Base-by-base conservation (phyloP, 768 basidiomycete species). In the Phylloporus arenicola region DNA sequence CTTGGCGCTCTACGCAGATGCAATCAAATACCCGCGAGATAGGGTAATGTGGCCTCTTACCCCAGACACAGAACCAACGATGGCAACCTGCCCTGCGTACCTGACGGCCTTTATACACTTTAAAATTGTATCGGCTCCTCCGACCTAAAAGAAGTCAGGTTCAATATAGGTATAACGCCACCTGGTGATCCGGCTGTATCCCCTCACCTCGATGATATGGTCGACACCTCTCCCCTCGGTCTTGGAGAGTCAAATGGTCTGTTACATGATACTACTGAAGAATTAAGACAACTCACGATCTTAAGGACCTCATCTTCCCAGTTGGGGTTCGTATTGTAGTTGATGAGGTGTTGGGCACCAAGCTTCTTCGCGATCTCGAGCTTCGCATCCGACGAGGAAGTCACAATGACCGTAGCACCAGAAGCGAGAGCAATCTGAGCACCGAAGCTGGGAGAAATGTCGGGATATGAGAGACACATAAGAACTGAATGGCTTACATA, bases 321-420 rank as follows among this genome's bases (percentile, higher is more conserved):
- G 37, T 82, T 62, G 2, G 78, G 75, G 1, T 68, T 71, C 53
- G 66, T 76, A 50, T 72, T 78, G 63, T 86, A 86, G 68, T 86
- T 84, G 68, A 86, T 81, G 17, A 77, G 56, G 47, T 81, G 69
- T 13, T 74, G 71, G 12, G 72, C 75, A 19, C 84, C 82, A 17
- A 83, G 73, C 39, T 72, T 72, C 40, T 70, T 65, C 9, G 74
- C 81, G 25, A 76, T 54, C 52, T 76, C 70, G 14, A 84, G 70
- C 57, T 87, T 88, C 42, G 75, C 72, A 56, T 85, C 81, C 0
- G 81, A 81, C 1, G 82, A 29, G 10, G 27, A 85, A 0, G 84
- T 86, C 24, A 75, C 73, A 55, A 88, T 83, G 50, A 84, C 82
- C 1, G 67, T 76, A 3, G 80, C 27, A 11, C 27, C 27, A 29